A percentile compares a stretch with the other conserved stretches of the same genome.
Evolutionary conservation across 78 protist genomes (phyloP).

Genomic region (Dictyostelium firmibasis): DNA sequence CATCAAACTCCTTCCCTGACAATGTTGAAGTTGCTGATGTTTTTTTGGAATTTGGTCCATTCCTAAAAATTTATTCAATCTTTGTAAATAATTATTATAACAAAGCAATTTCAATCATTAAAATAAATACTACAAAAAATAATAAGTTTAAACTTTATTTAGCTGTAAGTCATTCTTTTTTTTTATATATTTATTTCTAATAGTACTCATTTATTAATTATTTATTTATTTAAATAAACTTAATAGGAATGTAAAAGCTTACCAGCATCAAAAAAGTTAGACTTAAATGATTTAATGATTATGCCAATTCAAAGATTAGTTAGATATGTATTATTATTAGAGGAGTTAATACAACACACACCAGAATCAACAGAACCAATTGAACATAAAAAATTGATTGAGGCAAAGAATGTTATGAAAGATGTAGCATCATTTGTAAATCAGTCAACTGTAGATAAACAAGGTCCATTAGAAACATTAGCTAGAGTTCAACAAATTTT

Average conservation of each 20-base stretch:
- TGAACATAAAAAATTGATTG: conserved; percentile 8
- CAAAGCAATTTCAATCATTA: conserved; percentile 36
- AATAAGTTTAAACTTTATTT: conserved; percentile 54
- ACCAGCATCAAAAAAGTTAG: conserved; percentile 54
- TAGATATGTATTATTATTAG: conserved; percentile 71
- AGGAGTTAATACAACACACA: conserved; percentile 61
- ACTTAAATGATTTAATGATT: conserved; percentile 71
- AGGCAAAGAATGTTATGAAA: conserved; percentile 60
- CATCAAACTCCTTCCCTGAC: neutral
- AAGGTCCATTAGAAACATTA: neutral
- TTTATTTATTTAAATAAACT: no score
- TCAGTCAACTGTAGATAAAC: conserved; percentile 12
- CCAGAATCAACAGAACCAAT: neutral
- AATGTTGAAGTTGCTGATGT: conserved; percentile 24
- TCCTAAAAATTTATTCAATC: conserved; percentile 56
- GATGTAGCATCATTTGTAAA: conserved; percentile 61
- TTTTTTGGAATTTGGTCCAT: conserved; percentile 55
- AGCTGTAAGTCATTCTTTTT: conserved; percentile 38
- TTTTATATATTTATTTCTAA: neutral
- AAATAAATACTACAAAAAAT: neutral
- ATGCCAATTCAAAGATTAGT: conserved; percentile 73
- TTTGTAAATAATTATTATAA: conserved; percentile 65
- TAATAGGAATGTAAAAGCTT: conserved; percentile 63
- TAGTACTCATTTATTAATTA: no score
- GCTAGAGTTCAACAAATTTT: conserved; percentile 44